Evolutionary conservation across 1,139 yeast genomes (phyloP).

Genomic region (Suhomyces guaymorum): DNA sequence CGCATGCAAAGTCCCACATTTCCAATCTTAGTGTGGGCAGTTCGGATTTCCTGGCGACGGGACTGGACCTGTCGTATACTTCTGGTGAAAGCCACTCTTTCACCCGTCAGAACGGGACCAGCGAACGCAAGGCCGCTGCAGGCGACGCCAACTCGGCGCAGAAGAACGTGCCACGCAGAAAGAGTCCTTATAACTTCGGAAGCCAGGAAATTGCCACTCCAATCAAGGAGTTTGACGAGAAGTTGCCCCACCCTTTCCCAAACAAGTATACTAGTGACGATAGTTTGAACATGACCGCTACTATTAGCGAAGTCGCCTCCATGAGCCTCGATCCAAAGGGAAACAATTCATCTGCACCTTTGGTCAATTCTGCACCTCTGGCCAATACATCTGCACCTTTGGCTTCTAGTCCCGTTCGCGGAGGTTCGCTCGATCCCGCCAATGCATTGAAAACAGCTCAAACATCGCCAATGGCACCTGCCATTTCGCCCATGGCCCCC

Average conservation of each 20-base stretch:
- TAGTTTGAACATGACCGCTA: conserved; percentile 6
- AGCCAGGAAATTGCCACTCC: conserved; percentile 5
- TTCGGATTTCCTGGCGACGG: conserved; percentile 35
- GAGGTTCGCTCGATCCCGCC: too few relatives aligned
- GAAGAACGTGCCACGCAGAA: conserved; percentile 1
- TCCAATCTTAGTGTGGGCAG: conserved; percentile 29
- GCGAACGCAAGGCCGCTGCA: too few relatives aligned
- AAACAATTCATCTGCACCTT: too few relatives aligned
- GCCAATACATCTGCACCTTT: too few relatives aligned
- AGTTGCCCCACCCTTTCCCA: conserved; percentile 12
- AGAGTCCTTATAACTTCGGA: conserved; percentile 7
- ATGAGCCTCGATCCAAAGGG: too few relatives aligned
- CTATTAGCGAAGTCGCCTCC: conserved; percentile 1
- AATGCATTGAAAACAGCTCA: too few relatives aligned
- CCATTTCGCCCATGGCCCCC: too few relatives aligned
- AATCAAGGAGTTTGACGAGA: conserved; percentile 8
- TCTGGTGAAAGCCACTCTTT: conserved; percentile 27
- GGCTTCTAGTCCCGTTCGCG: too few relatives aligned
- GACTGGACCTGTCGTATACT: conserved; percentile 37
- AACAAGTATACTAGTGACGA: conserved; percentile 8
- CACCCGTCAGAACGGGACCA: conserved; percentile 3
- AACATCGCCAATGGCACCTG: too few relatives aligned
- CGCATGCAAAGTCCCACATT: conserved; percentile 16
- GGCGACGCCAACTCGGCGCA: too few relatives aligned
- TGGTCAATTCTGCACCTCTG: too few relatives aligned